Evolutionary conservation across 116 monocot species (phyloP), one percentile per base, ranked within the genome.

Genomic region (Thalassia testudinum): DNA sequence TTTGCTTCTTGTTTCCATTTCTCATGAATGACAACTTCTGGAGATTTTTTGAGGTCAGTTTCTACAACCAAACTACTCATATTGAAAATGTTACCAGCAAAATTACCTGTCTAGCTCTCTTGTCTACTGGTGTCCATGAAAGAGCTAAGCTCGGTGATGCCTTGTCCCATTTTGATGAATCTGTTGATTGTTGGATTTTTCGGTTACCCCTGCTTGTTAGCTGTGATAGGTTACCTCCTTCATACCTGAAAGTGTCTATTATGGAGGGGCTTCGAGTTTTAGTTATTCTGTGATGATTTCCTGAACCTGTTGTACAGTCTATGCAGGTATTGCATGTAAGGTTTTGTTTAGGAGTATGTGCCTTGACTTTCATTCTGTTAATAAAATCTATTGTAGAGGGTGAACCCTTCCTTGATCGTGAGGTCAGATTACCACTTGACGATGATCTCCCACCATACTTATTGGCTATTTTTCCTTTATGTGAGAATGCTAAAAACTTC

Each of bases 111-210:
- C 97, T 95, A 50, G 95, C 89, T 71, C 79, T 76, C 74, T 97
- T 97, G 65, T 95, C 95, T 54, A 85, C 51, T 8, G 97, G 97
- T 21, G 97, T 97, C 85, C 85, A 97, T 60, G 89, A 56, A 53
- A 79, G 76, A 58, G 26, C 63, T 52, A 72, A 57, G 24, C 50
- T 24, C 7, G 75, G 51, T n/a, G 75, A 60, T 29, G 56, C 74
- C 53, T 57, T 75, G 42, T 75, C 60, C 13, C 63, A 26, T 44
- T 25, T 61, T n/a, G 26, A 58, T 26, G 50, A 57, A 55, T 37
- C 66, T 22, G 42, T 34, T 28, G 47, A 67, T 29, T 16, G 48
- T 47, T 48, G 65, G 26, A 63, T 76, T 37, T 59, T 67, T 57
- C 45, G 47, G 19, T 62, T 74, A 24, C 50, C 62, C 49, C 44